Evolutionary conservation across 2,329 filamentous ascomycete genomes (phyloP), one percentile per base, ranked within the genome.

Genomic region (Alternaria triticina): DNA sequence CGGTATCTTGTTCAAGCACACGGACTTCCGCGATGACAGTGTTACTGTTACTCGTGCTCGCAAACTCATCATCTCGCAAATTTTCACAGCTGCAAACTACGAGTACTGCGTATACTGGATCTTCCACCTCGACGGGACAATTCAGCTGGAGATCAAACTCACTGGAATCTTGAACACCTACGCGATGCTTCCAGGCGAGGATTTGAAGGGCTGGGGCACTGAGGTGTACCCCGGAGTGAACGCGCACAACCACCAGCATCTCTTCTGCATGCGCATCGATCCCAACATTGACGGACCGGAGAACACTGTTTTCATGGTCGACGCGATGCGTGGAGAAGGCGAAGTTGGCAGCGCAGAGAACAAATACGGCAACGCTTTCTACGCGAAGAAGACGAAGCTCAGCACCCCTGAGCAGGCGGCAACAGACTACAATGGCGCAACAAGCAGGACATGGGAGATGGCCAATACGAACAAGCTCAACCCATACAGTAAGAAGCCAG

Each of bases 31-130:
- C 40, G 94, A 97, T 75, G 91, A 96, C 46, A 95, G 92, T 0
- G 88, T 90, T 58, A 93, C 96, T 10, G 92, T 97, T 5, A 97
- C 94, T 0, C 90, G 94, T 25, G 93, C 90, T 2, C 89, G 93
- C 57, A 96, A 96, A 78, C 87, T 97, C 61, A 86, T 97, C 75
- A 86, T 97, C 69, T 94, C 93, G 68, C 94, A 97, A 71, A 91
- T 97, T 76, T 97, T 97, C 82, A 97, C 94, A 0, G 94, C 94
- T 0, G 94, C 94, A 25, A 97, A 97, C 83, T 97, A 97, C 82
- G 94, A 97, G 79, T 97, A 97, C 81, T 91, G 90, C 74, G 86
- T 89, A 7, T 90, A 95, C 83, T 97, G 93, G 93, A 90, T 94
- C 70, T 94, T 97, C 83, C 92, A 95, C 79, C 93, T 96, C 80